Base-by-base conservation (phyloP, 2,329 filamentous ascomycete species). In the Chaetomiaceae sp. region DNA sequence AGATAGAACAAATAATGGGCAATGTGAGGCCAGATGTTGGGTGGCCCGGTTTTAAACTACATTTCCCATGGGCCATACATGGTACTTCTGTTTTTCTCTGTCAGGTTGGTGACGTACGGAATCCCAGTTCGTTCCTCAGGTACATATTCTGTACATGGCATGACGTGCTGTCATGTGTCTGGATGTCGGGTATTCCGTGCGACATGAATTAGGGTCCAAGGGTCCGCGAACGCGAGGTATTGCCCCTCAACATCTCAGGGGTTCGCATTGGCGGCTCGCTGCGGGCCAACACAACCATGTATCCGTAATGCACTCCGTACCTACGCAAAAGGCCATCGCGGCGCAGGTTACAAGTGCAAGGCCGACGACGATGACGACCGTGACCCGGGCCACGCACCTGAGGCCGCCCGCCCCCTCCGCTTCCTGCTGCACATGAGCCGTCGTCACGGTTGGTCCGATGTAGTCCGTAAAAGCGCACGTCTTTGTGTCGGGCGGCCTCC, bases 371-470 rank as follows among this genome's bases (percentile, higher is more conserved):
- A 23, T 30, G 35, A 31, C 42, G 16, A 41, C 23, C 13, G 16
- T 14, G 21, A 35, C 44, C 48, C 21, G 21, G 40, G 30, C 45
- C 16, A 23, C 33, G 17, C 3, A 14, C n/a, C 47, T 17, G 54
- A 55, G 54, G 50, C 54, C 54, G 50, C 54, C n/a, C 54, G 23
- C 47, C 48, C 47, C 38, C 38, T 35, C 43, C 20, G 12, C 16
- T 45, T 31, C 38, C n/a, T 38, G 21, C 21, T 12, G 9, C 10
- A 13, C 14, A 13, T 8, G 30, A 33, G 14, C 30, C 30, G 30
- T 5, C 6, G 34, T 31, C 17, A 25, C 23, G 17, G 21, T 27
- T 27, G 25, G 6, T 27, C 25, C 34, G 14, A 14, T 49, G 23
- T 35, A 23, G 27, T 33, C 42, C 38, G n/a, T n/a, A n/a, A n/a